These are phyloP conservation scores for Middelhovenomyces tepae DNA, from an alignment of 805 yeast genomes.

Conservation along the genomic window DNA sequence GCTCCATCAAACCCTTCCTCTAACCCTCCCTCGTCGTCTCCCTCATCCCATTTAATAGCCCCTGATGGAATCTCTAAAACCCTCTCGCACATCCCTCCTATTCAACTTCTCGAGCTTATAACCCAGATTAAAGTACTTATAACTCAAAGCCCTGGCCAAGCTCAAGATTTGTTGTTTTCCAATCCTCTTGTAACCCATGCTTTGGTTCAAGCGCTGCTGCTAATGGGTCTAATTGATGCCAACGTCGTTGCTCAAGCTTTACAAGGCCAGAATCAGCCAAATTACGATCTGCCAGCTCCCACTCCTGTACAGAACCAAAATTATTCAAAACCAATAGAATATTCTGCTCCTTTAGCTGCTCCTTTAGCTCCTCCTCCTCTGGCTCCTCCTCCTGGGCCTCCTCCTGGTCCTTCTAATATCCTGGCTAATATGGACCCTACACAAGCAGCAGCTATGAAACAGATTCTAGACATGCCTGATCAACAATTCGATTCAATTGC, in stretches of 20 bases:
- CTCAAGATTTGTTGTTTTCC: constrained; percentile 49
- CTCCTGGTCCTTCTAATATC: constrained; percentile 5
- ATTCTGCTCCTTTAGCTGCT: constrained; percentile 12
- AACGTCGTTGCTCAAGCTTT: constrained; percentile 19
- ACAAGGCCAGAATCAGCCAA: constrained; percentile 8
- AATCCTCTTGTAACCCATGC: constrained; percentile 72
- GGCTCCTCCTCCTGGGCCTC: constrained; percentile 12
- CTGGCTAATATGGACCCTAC: constrained; percentile 25
- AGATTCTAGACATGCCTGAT: constrained; percentile 41
- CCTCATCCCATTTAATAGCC: constrained; percentile 27
- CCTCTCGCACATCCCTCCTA: constrained; percentile 41
- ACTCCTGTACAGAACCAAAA: constrained; percentile 6
- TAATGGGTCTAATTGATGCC: constrained; percentile 29
- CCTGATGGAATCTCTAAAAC: constrained; percentile 39
- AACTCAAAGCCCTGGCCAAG: constrained; percentile 47
- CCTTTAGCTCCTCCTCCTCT: constrained; percentile 12
- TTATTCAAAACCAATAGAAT: constrained; percentile 5
- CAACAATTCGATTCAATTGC: constrained; percentile 37
- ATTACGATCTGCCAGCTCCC: constrained; percentile 10
- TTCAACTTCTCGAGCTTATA: constrained; percentile 40
- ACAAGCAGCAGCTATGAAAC: constrained; percentile 39
- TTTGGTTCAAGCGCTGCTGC: constrained; percentile 57
- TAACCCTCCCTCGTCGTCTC: constrained; percentile 43
- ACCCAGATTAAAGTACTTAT: constrained; percentile 53
- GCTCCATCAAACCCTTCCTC: constrained; percentile 31